A percentile compares a stretch with the other conserved stretches of the same genome.
Evolutionary conservation across 306 rosid species (phyloP).

Genomic region (Carpinus fangiana): DNA sequence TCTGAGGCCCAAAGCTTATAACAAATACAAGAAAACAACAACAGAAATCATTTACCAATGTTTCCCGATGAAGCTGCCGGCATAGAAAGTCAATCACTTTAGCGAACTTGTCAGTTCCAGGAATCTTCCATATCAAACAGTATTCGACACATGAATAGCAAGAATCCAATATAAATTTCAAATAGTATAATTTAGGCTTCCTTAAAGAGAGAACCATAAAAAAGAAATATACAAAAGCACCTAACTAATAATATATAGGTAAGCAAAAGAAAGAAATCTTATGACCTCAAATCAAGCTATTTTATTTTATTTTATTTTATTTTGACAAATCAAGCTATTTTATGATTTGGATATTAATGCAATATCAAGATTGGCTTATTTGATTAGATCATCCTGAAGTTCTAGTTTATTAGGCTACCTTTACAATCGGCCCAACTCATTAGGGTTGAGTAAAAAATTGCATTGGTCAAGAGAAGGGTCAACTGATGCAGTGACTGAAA

Average conservation of each 20-base stretch:
- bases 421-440: too few relatives aligned
- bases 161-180: background rate
- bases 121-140: conserved; percentile 50
- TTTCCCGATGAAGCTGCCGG: conserved; percentile 86
- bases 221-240: too few relatives aligned
- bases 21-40: background rate
- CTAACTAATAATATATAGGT: background rate
- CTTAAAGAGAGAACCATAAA: background rate
- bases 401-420: too few relatives aligned
- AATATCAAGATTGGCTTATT: background rate
- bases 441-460: too few relatives aligned
- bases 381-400: too few relatives aligned
- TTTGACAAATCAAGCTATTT: background rate
- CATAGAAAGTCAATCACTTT: conserved; percentile 91
- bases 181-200: background rate
- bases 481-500: too few relatives aligned
- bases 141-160: conserved; percentile 1
- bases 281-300: background rate
- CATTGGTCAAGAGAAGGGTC: too few relatives aligned
- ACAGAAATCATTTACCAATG: conserved; percentile 56
- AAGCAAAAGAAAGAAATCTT: background rate
- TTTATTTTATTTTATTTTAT: too few relatives aligned
- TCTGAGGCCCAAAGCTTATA: background rate
- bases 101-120: conserved; percentile 87
- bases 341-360: background rate